A percentile compares a stretch with the other conserved stretches of the same genome.
These are phyloP conservation scores for Balakata baccata DNA, from an alignment of 345 rosid genomes.

Conservation along the genomic window DNA sequence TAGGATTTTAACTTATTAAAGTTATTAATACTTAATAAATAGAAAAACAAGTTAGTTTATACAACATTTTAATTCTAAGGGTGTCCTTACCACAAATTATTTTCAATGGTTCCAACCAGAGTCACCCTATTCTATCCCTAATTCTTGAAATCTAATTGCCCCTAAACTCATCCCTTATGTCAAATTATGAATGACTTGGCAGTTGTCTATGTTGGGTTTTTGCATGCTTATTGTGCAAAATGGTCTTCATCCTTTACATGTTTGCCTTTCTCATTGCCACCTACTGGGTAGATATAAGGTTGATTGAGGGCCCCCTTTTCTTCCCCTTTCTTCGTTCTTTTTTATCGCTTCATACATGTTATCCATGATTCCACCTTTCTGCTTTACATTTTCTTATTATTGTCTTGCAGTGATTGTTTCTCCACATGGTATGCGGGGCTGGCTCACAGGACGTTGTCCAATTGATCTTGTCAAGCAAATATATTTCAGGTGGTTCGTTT, in stretches of 20 bases:
- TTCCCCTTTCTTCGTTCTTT: not conserved
- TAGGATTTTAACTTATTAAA: no score
- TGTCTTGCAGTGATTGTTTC: slow-evolving; percentile 75
- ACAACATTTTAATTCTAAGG: no score
- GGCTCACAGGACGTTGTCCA: slow-evolving; percentile 87
- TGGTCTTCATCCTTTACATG: not conserved
- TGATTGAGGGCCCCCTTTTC: not conserved
- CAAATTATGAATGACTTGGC: not conserved
- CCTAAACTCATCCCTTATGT: no score
- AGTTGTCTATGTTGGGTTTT: no score
- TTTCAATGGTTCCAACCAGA: no score
- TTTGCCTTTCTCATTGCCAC: not conserved
- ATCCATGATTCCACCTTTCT: slow-evolving; percentile 13
- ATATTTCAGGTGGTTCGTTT: slow-evolving; percentile 55
- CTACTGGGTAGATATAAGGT: not conserved
- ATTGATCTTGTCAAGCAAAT: slow-evolving; percentile 94
- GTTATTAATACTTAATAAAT: no score
- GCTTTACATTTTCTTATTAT: slow-evolving; percentile 28
- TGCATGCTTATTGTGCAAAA: slow-evolving; percentile 2
- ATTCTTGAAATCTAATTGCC: no score
- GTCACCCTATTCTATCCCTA: no score
- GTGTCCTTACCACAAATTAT: no score
- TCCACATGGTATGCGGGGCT: slow-evolving; percentile 96
- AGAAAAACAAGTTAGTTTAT: no score
- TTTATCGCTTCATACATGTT: not conserved